phyloP scores from a whole-genome alignment of 257 asterid genomes.

The Leptodermis oblonga region DNA sequence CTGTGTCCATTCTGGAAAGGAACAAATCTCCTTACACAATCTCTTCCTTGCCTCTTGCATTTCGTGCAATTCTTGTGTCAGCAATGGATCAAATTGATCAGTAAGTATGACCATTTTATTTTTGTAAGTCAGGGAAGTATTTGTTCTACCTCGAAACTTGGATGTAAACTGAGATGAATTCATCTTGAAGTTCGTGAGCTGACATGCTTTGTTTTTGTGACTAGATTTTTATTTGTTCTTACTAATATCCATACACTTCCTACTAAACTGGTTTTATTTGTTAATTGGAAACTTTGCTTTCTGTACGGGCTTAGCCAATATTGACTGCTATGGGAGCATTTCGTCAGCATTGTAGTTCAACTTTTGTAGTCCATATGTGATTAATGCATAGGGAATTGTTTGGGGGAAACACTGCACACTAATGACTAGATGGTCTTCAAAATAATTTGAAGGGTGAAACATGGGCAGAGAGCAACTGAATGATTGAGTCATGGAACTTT shows the following conservation, averaged over 20 bases:
- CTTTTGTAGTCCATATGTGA: neutral
- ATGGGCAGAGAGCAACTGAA: too few species aligned
- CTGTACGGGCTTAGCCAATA: neutral
- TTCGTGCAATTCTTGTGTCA: slow-evolving; percentile 68
- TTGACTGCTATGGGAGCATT: neutral
- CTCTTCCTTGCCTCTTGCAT: slow-evolving; percentile 83
- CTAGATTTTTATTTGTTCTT: neutral
- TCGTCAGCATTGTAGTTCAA: neutral
- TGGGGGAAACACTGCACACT: neutral
- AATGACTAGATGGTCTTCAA: neutral
- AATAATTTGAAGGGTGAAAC: neutral
- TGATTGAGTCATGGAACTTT: neutral
- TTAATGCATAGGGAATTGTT: neutral
- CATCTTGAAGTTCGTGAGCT: neutral
- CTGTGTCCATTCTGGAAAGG: slow-evolving; percentile 88
- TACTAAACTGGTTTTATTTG: neutral
- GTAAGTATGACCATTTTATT: slow-evolving; percentile 46
- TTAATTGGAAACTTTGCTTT: neutral
- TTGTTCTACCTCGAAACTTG: too few species aligned
- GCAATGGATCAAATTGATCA: slow-evolving; percentile 82
- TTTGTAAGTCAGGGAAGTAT: neutral
- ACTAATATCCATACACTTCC: neutral
- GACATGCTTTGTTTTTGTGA: neutral
- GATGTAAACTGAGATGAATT: neutral
- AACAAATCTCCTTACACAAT: slow-evolving; percentile 89